Conservation (phyloP, 2,329 filamentous ascomycete species). For the Sphaerulina populicola region DNA sequence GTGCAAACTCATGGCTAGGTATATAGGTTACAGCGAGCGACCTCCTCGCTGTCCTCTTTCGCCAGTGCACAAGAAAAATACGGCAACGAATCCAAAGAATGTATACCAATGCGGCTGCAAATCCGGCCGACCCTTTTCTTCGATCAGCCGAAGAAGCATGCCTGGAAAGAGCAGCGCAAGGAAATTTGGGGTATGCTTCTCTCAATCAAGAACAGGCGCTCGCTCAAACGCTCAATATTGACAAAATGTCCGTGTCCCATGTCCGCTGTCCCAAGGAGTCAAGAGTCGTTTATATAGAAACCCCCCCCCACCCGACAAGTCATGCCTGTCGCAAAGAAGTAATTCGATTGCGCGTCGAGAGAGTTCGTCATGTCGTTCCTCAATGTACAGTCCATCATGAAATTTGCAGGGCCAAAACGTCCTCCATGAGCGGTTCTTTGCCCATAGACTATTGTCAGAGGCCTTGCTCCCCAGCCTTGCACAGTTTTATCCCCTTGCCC, state of each 20-base stretch:
- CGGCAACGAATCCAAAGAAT: neutral
- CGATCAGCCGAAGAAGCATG: neutral
- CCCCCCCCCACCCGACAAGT: neutral
- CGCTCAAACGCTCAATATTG: constrained; percentile 13
- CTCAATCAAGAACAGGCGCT: constrained; percentile 13
- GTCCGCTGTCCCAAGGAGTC: neutral
- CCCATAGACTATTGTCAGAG: constrained; percentile 48
- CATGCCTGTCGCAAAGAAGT: neutral
- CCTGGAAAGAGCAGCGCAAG: constrained; percentile 10
- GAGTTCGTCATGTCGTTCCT: neutral
- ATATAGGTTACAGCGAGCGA: neutral
- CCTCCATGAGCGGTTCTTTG: constrained; percentile 12
- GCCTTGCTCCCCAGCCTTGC: constrained; percentile 92
- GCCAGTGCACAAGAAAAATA: neutral
- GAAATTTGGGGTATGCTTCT: constrained; percentile 1
- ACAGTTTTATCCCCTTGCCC: constrained; percentile 95
- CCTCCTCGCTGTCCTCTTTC: neutral
- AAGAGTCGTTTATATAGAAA: neutral
- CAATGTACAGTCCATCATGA: constrained; percentile 2
- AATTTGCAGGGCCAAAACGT: constrained; percentile 14
- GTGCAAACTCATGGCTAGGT: neutral
- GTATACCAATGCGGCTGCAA: neutral
- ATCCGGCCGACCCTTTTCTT: too few species aligned
- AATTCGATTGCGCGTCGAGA: neutral
- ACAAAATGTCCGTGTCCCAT: neutral